Conservation (phyloP, 306 rosid species). For the Rosa chinensis region DNA sequence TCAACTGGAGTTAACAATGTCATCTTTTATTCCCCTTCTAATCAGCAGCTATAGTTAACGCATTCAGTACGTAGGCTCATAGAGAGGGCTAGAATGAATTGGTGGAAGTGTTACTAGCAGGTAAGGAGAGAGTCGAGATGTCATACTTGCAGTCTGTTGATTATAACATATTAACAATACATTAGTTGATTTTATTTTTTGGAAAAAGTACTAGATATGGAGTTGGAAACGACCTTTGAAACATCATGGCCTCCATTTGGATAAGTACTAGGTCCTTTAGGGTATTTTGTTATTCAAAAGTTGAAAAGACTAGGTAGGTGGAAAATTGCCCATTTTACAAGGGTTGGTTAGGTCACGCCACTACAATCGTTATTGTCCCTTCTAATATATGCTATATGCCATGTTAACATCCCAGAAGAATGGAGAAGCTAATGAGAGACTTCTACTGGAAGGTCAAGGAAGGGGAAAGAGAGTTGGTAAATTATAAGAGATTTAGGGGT, state of each 20-base stretch:
- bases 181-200: neutral
- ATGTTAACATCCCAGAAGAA: neutral
- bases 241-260: neutral
- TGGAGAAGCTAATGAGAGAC: neutral
- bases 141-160: neutral
- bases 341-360: neutral
- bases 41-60: neutral
- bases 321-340: neutral
- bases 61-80: neutral
- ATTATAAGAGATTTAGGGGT: neutral
- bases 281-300: neutral
- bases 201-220: neutral
- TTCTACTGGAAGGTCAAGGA: neutral
- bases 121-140: neutral
- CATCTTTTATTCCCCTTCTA: neutral
- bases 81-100: neutral
- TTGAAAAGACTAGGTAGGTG: neutral
- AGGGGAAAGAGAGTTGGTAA: neutral
- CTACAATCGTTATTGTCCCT: neutral
- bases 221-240: neutral
- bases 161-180: neutral
- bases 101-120: neutral
- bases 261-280: neutral
- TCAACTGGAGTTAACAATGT: neutral
- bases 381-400: neutral